A percentile compares a stretch with the other conserved stretches of the same genome.
These are phyloP conservation scores for Aureobasidium leucospermi DNA, from an alignment of 2,329 filamentous ascomycete genomes.

Conservation along the genomic window DNA sequence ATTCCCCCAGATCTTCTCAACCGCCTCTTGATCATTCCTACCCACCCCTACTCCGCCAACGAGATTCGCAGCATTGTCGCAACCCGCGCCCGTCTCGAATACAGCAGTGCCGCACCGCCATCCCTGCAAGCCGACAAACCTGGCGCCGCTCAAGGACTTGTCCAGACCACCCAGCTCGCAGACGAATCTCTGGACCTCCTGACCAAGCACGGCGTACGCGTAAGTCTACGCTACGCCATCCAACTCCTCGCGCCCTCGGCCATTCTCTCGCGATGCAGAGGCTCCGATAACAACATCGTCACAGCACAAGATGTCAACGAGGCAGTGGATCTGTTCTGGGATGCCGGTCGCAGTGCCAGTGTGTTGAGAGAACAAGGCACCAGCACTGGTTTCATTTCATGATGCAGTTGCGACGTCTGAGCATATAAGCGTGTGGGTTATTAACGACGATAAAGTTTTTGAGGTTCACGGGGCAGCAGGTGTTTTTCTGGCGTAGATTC, in stretches of 20 bases:
- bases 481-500: too few relatives aligned
- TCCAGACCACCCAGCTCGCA: constrained; percentile 58
- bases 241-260: constrained; percentile 85
- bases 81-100: constrained; percentile 55
- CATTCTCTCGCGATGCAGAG: constrained; percentile 72
- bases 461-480: too few relatives aligned
- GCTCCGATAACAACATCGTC: constrained; percentile 32
- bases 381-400: constrained; percentile 28
- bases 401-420: neutral
- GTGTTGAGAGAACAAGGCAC: constrained; percentile 22
- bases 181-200: constrained; percentile 83
- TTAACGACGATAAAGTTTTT: too few relatives aligned
- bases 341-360: constrained; percentile 41
- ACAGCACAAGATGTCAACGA: constrained; percentile 50
- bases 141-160: constrained; percentile 35
- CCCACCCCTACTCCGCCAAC: constrained; percentile 75
- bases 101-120: constrained; percentile 28
- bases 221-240: constrained; percentile 86
- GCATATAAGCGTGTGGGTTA: too few relatives aligned
- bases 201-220: constrained; percentile 75
- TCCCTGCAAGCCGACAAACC: constrained; percentile 19
- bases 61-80: constrained; percentile 92
- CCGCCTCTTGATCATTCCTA: constrained; percentile 92
- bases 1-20: constrained; percentile 89
- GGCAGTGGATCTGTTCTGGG: constrained; percentile 40